These are phyloP conservation scores for Raphidocelis subcapitata DNA, from an alignment of 139 green algal genomes.

Conservation along the genomic window DNA sequence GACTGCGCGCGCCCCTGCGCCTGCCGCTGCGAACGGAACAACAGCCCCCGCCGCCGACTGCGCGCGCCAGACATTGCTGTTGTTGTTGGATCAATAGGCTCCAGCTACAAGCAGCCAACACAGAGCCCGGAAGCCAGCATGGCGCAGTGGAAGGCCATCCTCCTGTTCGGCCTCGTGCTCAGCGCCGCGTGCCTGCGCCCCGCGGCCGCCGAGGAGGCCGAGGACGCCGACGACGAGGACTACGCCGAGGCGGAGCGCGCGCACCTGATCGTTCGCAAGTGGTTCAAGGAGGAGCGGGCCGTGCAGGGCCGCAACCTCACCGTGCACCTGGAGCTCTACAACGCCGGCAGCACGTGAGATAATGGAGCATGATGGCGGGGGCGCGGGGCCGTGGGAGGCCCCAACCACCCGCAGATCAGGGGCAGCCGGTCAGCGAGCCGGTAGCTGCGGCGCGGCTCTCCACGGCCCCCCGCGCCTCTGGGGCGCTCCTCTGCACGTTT, in stretches of 20 bases:
- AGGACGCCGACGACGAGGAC: slow-evolving; percentile 39
- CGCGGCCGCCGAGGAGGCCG: not conserved
- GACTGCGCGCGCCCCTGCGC: too few relatives aligned
- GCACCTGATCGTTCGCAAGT: slow-evolving; percentile 39
- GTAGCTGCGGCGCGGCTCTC: not conserved
- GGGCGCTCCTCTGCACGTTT: not conserved
- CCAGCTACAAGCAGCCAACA: too few relatives aligned
- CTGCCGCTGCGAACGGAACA: too few relatives aligned
- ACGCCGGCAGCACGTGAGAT: slow-evolving; percentile 33
- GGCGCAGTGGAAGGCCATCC: not conserved
- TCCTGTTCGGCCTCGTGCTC: not conserved
- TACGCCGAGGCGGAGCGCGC: slow-evolving; percentile 38
- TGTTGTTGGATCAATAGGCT: too few relatives aligned
- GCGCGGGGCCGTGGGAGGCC: not conserved
- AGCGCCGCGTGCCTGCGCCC: not conserved
- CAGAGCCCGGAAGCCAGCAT: too few relatives aligned
- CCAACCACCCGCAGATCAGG: not conserved
- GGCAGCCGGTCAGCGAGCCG: too few relatives aligned
- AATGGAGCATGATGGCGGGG: too few relatives aligned
- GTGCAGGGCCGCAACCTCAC: slow-evolving; percentile 47
- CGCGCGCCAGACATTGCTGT: too few relatives aligned
- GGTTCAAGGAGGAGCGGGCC: slow-evolving; percentile 35
- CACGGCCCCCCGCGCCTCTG: not conserved
- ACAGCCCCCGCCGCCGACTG: too few relatives aligned
- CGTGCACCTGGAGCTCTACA: slow-evolving; percentile 37